Evolutionary conservation across 2,329 filamentous ascomycete genomes (phyloP).

Genomic region (Stachybotrys echinatus): DNA sequence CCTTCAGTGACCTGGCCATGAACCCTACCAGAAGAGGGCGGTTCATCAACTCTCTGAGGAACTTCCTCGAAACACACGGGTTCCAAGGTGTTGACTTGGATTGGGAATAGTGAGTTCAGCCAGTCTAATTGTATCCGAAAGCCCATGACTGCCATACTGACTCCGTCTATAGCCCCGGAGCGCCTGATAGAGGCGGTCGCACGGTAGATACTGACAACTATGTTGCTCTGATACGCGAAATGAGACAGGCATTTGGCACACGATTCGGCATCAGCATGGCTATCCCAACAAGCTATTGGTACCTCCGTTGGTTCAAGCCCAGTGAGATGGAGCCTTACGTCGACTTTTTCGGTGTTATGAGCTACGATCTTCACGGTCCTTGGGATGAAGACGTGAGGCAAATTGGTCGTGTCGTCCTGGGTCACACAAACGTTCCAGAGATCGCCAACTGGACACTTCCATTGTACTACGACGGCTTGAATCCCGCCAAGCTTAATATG

Average conservation of each 20-base stretch:
- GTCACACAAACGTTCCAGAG: slow-evolving; percentile 36
- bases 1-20: slow-evolving; percentile 21
- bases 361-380: slow-evolving; percentile 35
- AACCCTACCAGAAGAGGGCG: slow-evolving; percentile 16
- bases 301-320: slow-evolving; percentile 28
- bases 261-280: slow-evolving; percentile 35
- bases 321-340: slow-evolving; percentile 30
- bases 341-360: slow-evolving; percentile 32
- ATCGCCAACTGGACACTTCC: slow-evolving; percentile 29
- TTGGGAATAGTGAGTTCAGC: slow-evolving; percentile 32
- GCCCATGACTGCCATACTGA: not conserved
- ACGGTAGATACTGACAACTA: slow-evolving; percentile 30
- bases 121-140: not conserved
- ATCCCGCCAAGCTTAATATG: slow-evolving; percentile 36
- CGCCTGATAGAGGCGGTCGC: slow-evolving; percentile 26
- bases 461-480: slow-evolving; percentile 34
- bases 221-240: slow-evolving; percentile 24
- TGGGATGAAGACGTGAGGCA: slow-evolving; percentile 30
- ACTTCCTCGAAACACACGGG: slow-evolving; percentile 12
- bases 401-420: slow-evolving; percentile 23
- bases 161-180: slow-evolving; percentile 23
- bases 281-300: slow-evolving; percentile 30
- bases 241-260: slow-evolving; percentile 20
- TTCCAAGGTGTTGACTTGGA: slow-evolving; percentile 37
- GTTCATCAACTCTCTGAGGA: slow-evolving; percentile 29